Evolutionary conservation across 371 early-diverging fungal species (phyloP), one percentile per base, ranked within the genome.

Genomic region (Gilbertella persicaria): DNA sequence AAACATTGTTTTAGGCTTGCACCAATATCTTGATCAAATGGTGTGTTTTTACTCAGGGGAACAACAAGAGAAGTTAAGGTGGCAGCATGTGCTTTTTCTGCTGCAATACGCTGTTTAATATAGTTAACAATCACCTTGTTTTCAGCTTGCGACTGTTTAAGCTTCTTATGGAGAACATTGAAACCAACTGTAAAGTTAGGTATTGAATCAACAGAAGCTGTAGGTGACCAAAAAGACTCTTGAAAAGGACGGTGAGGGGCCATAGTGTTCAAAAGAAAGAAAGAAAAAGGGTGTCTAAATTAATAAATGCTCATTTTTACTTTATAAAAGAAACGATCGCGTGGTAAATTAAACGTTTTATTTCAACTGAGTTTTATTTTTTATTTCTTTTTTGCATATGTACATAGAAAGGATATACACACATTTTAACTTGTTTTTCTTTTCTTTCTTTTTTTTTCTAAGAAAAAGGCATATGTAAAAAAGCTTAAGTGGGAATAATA

Each of bases 1-100:
- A 82, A 90, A n/a, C 86, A 86, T 42, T 76, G 79, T 54, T 82
- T 79, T 36, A 90, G 69, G 6, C 84, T 79, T 2, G 85, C 85
- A 3, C 89, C 88, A 21, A 86, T 80, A 68, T 87, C 87, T 30
- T 70, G 71, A 5, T 77, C 78, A 63, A 87, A 88, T 25, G 55
- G 61, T 20, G 45, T 40, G 24, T 16, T 55, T 10, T 12, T 19
- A 29, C n/a, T n/a, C n/a, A n/a, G n/a, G 35, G 51, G 2, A 75
- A 69, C 50, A 81, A 64, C 38, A 71, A 62, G 41, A 67, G 52
- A 33, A 0, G 80, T 64, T 24, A 68, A 69, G 21, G 58, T 67
- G 5, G 79, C 14, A 4, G 50, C 84, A 53, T 87, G 84, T 7
- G 55, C 58, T 48, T 80, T 66, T 54, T 88, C 88, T n/a, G 83